These are phyloP conservation scores for Eimeria brunetti DNA, from an alignment of 169 alveolate genomes.

Conservation along the genomic window DNA sequence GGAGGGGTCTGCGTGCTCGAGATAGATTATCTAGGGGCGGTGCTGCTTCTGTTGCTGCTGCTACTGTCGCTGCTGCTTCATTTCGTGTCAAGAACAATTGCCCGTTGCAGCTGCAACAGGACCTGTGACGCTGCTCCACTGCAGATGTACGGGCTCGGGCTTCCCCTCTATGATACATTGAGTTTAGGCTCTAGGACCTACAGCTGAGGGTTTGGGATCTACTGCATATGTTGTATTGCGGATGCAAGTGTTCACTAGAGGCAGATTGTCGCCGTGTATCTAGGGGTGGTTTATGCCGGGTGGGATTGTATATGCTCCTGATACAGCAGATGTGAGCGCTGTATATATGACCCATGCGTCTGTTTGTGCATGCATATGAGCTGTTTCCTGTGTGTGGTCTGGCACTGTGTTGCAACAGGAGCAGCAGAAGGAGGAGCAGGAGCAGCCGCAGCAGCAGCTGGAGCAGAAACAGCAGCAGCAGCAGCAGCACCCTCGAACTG, in stretches of 20 bases:
- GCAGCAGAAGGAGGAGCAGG: not conserved
- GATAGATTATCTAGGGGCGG: no score
- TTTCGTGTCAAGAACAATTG: not conserved
- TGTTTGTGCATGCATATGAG: not conserved
- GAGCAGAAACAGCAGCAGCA: not conserved
- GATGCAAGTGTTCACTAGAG: not conserved
- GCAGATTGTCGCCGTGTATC: not conserved
- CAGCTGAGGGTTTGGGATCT: not conserved
- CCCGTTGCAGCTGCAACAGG: not conserved
- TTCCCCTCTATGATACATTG: no score
- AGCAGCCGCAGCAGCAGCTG: not conserved
- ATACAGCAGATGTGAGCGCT: not conserved
- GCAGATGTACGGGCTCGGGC: not conserved
- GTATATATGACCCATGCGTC: no score
- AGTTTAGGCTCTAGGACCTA: not conserved
- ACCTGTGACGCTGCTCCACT: not conserved
- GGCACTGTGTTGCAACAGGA: not conserved
- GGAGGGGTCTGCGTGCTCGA: not conserved
- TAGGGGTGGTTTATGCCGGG: not conserved
- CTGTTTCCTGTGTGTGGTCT: not conserved
- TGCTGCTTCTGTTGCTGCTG: not conserved
- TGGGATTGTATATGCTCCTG: not conserved
- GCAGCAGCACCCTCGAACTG: slow-evolving; percentile 68
- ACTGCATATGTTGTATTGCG: not conserved
- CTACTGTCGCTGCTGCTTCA: not conserved